Conservation (phyloP, 352 stramenopile genomes). For the Phytophthora pistaciae region DNA sequence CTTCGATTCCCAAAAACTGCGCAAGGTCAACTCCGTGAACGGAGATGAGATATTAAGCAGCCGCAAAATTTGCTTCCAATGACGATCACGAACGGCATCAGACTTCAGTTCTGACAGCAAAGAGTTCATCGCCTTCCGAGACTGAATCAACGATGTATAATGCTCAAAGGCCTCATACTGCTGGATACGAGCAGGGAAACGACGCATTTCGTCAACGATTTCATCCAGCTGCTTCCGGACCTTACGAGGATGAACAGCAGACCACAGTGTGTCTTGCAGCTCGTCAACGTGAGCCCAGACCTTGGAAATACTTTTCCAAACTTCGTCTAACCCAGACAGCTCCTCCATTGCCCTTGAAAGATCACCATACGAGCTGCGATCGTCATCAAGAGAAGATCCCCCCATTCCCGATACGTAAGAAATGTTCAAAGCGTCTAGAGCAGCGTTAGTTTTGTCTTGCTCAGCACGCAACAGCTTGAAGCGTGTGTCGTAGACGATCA, state of each 20-base stretch:
- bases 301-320: conserved; percentile 96
- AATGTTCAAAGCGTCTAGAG: conserved; percentile 96
- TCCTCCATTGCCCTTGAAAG: conserved; percentile 90
- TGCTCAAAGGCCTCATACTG: conserved; percentile 99
- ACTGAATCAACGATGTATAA: conserved; percentile 94
- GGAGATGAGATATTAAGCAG: conserved; percentile 93
- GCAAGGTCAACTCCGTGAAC: conserved; percentile 97
- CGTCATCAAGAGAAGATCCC: conserved; percentile 73
- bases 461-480: conserved; percentile 91
- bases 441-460: conserved; percentile 95
- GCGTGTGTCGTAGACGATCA: conserved; percentile 87
- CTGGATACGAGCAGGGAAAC: conserved; percentile 96
- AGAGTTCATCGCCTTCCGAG: conserved; percentile 94
- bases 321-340: conserved; percentile 96
- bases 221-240: conserved; percentile 97
- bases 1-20: conserved; percentile 97
- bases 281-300: conserved; percentile 91
- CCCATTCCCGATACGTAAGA: conserved; percentile 58
- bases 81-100: conserved; percentile 98
- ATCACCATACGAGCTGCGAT: conserved; percentile 78
- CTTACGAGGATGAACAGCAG: conserved; percentile 94
- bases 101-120: conserved; percentile 98
- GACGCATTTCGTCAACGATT: conserved; percentile 96
- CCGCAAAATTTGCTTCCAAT: conserved; percentile 99
- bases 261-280: conserved; percentile 96